Percentiles rank a stretch among this genome's conserved stretches.
These are phyloP conservation scores for Larix kaempferi DNA, from an alignment of 75 land plant genomes.

Conservation along the genomic window DNA sequence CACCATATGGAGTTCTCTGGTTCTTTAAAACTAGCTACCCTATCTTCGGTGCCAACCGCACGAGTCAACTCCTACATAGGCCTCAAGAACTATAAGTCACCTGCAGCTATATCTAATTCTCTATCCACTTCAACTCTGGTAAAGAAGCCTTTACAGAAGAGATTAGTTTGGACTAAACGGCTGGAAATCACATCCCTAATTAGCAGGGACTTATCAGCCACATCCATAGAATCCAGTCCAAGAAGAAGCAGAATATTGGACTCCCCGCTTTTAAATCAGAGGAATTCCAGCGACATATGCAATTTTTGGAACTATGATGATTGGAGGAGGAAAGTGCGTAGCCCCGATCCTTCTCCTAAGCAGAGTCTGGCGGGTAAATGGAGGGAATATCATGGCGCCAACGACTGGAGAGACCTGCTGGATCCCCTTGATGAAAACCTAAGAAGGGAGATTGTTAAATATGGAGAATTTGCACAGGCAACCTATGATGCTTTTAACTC, in stretches of 20 bases:
- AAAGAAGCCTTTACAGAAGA: background rate
- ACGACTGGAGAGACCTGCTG: conserved; percentile 20
- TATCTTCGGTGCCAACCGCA: background rate
- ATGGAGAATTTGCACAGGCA: conserved; percentile 29
- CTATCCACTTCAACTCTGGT: background rate
- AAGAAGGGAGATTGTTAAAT: conserved; percentile 25
- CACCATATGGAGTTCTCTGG: background rate
- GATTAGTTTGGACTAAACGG: too few species aligned
- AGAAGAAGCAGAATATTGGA: background rate
- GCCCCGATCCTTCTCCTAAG: background rate
- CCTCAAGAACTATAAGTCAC: background rate
- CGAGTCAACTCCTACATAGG: background rate
- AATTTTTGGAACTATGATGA: too few species aligned
- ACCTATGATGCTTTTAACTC: conserved; percentile 32
- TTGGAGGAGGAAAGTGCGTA: too few species aligned
- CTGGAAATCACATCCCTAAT: background rate
- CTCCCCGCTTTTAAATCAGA: background rate
- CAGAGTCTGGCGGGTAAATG: background rate
- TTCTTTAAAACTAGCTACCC: background rate
- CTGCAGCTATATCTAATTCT: background rate
- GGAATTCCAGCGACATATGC: too few species aligned
- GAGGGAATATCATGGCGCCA: conserved; percentile 16
- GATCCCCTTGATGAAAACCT: conserved; percentile 26
- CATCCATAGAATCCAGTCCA: background rate
- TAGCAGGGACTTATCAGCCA: background rate